Evolutionary conservation across 2,329 filamentous ascomycete species (phyloP).

Genomic region (Aspergillus novoparasiticus): DNA sequence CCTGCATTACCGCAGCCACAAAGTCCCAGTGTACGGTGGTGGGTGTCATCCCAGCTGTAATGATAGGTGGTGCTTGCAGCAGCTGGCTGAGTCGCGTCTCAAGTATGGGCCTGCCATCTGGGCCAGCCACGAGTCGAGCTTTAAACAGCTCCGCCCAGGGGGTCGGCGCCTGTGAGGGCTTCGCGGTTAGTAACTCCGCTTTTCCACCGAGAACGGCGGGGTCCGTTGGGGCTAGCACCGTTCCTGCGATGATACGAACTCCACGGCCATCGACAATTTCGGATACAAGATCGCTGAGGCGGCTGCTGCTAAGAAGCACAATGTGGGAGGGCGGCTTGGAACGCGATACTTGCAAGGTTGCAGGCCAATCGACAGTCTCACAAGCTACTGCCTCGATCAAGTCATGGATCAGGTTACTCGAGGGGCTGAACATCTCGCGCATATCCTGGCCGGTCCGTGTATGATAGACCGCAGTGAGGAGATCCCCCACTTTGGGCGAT

Average conservation of each 20-base stretch:
- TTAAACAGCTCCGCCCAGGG: neutral
- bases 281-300: neutral
- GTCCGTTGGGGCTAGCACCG: neutral
- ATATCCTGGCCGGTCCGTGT: neutral
- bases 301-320: neutral
- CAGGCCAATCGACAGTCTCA: neutral
- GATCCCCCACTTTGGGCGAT: neutral
- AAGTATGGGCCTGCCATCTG: constrained; percentile 43
- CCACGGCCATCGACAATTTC: neutral
- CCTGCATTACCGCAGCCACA: constrained; percentile 56
- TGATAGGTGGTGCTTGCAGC: constrained; percentile 79
- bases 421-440: neutral
- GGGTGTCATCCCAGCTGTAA: constrained; percentile 94
- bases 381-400: neutral
- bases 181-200: neutral
- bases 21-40: constrained; percentile 78
- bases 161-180: neutral
- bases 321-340: neutral
- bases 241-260: neutral
- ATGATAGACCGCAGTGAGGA: neutral
- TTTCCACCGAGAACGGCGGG: neutral
- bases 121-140: neutral
- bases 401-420: neutral
- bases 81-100: constrained; percentile 95
- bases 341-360: neutral